These are phyloP conservation scores for Thelonectria blattea DNA, from an alignment of 2,329 filamentous ascomycete species.

Conservation along the genomic window DNA sequence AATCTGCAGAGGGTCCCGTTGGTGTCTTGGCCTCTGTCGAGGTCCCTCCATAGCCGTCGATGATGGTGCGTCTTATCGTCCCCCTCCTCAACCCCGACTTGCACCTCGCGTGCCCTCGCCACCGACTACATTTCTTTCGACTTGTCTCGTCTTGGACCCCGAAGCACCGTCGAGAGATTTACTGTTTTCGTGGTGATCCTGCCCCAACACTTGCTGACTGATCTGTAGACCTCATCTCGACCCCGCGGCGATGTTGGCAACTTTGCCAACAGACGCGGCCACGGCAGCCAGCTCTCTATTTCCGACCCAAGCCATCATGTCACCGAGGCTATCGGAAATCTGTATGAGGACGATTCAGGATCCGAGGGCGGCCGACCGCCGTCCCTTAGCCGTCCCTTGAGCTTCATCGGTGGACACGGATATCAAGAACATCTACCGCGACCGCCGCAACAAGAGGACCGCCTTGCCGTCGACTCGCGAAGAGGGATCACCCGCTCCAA, in stretches of 20 bases:
- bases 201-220: conserved; percentile 34
- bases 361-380: conserved; percentile 63
- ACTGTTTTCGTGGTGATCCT: conserved; percentile 14
- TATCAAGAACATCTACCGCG: conserved; percentile 58
- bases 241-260: conserved; percentile 60
- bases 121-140: neutral
- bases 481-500: conserved; percentile 52
- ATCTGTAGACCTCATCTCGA: conserved; percentile 61
- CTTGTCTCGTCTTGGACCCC: neutral
- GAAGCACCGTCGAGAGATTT: neutral
- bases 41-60: conserved; percentile 49
- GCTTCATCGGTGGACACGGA: conserved; percentile 68
- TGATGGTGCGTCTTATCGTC: conserved; percentile 54
- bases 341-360: conserved; percentile 76
- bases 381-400: conserved; percentile 49
- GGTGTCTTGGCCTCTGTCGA: conserved; percentile 45
- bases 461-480: conserved; percentile 46
- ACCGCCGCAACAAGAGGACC: conserved; percentile 40
- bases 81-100: conserved; percentile 11
- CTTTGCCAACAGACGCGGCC: conserved; percentile 64
- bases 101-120: conserved; percentile 7
- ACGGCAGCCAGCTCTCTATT: conserved; percentile 67
- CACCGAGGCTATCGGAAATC: conserved; percentile 88
- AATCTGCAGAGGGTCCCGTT: conserved; percentile 38
- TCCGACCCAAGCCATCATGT: conserved; percentile 94